phyloP scores from a whole-genome alignment of 495 filamentous ascomycete species.

The Oidiodendron maius region DNA sequence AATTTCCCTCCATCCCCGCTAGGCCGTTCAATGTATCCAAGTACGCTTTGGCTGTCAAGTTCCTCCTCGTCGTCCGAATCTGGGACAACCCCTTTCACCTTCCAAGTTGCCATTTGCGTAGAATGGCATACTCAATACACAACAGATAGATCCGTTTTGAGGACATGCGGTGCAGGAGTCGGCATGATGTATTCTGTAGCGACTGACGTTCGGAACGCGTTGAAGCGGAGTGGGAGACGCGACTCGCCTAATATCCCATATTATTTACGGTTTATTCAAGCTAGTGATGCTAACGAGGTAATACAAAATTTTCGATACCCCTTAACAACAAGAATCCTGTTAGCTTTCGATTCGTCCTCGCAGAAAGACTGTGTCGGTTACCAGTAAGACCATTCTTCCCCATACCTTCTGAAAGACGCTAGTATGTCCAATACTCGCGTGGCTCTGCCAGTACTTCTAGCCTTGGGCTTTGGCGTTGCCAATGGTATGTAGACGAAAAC shows the following conservation, averaged over 20 bases:
- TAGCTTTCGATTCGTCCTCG: too few relatives aligned
- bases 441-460: constrained; percentile 16
- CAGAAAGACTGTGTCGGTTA: neutral
- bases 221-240: constrained; percentile 5
- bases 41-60: constrained; percentile 14
- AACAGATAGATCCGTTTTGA: neutral
- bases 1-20: neutral
- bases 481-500: constrained; percentile 14
- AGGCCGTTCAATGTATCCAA: too few relatives aligned
- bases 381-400: too few relatives aligned
- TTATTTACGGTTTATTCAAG: too few relatives aligned
- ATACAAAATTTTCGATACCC: too few relatives aligned
- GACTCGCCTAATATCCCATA: constrained; percentile 5
- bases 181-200: neutral
- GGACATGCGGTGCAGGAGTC: neutral
- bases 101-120: constrained; percentile 46
- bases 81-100: constrained; percentile 50
- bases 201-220: constrained; percentile 1
- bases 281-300: too few relatives aligned
- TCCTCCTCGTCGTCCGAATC: constrained; percentile 53
- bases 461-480: constrained; percentile 18
- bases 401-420: too few relatives aligned
- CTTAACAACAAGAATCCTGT: too few relatives aligned
- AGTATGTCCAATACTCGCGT: constrained; percentile 25
- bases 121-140: constrained; percentile 15